These are phyloP conservation scores for Globisporangium iwayamae DNA, from an alignment of 352 stramenopile species.

Conservation along the genomic window DNA sequence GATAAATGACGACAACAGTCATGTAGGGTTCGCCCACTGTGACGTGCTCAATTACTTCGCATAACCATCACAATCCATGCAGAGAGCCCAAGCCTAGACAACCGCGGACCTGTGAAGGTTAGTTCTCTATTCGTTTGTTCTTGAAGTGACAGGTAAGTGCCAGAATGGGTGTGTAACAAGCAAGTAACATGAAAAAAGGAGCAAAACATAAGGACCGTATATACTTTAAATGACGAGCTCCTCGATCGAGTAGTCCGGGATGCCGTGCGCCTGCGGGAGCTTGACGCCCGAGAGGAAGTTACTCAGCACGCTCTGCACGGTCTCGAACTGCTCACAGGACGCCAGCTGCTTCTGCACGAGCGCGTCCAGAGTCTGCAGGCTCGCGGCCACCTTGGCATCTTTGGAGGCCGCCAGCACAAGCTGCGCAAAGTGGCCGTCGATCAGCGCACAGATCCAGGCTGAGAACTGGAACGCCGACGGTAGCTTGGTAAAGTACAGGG, in stretches of 20 bases:
- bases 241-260: constrained; percentile 80
- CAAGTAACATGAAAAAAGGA: not conserved
- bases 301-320: constrained; percentile 66
- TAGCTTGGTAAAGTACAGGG: constrained; percentile 21
- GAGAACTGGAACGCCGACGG: constrained; percentile 50
- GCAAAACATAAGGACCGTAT: constrained; percentile 5
- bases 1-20: too few relatives aligned
- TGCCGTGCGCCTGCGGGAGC: constrained; percentile 55
- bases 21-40: too few relatives aligned
- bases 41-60: too few relatives aligned
- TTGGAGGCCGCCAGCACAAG: constrained; percentile 60
- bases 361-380: constrained; percentile 46
- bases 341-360: constrained; percentile 57
- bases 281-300: constrained; percentile 76
- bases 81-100: not conserved
- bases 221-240: constrained; percentile 55
- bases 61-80: too few relatives aligned
- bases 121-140: constrained; percentile 5
- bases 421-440: constrained; percentile 68
- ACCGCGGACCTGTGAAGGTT: not conserved
- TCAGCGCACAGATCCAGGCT: constrained; percentile 65
- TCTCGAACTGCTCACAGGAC: constrained; percentile 57
- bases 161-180: not conserved
- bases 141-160: not conserved
- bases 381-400: constrained; percentile 31